A percentile compares a stretch with the other conserved stretches of the same genome.
Conservation (phyloP, 805 yeast genomes). For the Metschnikowia proteae region DNA sequence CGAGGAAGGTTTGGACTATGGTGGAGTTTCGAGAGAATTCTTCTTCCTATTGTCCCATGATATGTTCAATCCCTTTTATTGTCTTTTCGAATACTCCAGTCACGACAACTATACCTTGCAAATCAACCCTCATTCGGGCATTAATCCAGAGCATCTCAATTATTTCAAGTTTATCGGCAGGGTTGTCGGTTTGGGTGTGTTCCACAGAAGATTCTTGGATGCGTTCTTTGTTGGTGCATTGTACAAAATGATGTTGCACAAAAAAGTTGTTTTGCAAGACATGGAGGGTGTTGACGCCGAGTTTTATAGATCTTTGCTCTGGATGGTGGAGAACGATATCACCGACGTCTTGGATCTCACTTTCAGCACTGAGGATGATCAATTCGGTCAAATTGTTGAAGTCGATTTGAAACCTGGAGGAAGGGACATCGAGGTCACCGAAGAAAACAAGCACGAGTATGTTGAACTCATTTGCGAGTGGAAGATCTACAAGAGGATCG, state of each 20-base stretch:
- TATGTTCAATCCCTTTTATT: conserved; percentile 97
- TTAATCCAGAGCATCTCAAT: conserved; percentile 96
- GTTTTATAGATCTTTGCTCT: conserved; percentile 87
- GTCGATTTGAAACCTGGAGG: conserved; percentile 91
- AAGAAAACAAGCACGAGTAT: conserved; percentile 84
- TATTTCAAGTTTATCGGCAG: conserved; percentile 98
- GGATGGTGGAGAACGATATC: conserved; percentile 95
- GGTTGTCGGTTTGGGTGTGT: conserved; percentile 95
- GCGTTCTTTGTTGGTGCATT: conserved; percentile 98
- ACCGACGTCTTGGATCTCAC: conserved; percentile 79
- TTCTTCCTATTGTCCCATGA: conserved; percentile 95
- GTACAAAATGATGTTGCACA: conserved; percentile 94
- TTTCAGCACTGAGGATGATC: conserved; percentile 85
- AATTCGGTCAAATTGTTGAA: conserved; percentile 87
- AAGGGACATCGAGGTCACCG: conserved; percentile 82
- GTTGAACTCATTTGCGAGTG: conserved; percentile 94
- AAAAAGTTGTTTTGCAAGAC: conserved; percentile 91
- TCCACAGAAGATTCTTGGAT: conserved; percentile 96
- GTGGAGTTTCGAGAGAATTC: conserved; percentile 98
- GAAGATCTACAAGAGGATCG: conserved; percentile 90
- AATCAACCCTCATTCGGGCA: conserved; percentile 94
- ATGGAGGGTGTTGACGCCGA: conserved; percentile 99
- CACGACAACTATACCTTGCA: conserved; percentile 97
- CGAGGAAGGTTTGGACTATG: conserved; percentile 98
- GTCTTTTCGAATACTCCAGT: conserved; percentile 95